Percentiles rank a stretch among this genome's conserved stretches.
These are phyloP conservation scores for Xylaria digitata DNA, from an alignment of 2,329 filamentous ascomycete genomes.

Conservation along the genomic window DNA sequence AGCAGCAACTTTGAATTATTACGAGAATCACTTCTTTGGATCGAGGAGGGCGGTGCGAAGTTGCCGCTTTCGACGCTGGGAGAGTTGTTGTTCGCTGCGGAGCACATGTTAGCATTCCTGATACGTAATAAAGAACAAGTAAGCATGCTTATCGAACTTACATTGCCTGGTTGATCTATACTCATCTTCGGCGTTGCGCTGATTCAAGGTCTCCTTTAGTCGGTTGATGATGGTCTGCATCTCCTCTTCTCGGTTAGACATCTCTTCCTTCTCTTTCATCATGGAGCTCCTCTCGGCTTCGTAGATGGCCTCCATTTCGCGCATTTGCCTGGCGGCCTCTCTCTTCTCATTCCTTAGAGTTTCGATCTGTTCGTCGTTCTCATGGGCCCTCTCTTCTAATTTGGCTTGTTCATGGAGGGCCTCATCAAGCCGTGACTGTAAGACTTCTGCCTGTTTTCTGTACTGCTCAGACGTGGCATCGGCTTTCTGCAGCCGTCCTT, in stretches of 20 bases:
- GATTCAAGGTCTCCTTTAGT: conserved; percentile 87
- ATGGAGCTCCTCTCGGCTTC: conserved; percentile 89
- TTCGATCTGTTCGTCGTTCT: conserved; percentile 86
- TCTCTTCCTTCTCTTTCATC: conserved; percentile 92
- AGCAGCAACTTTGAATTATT: conserved; percentile 90
- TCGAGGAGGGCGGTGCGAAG: conserved; percentile 86
- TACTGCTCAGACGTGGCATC: conserved; percentile 82
- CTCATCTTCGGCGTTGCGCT: conserved; percentile 71
- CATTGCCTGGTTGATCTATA: conserved; percentile 68
- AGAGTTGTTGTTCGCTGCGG: conserved; percentile 66
- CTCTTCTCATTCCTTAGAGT: conserved; percentile 84
- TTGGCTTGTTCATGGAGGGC: conserved; percentile 83
- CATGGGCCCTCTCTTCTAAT: conserved; percentile 88
- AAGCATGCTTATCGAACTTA: conserved; percentile 52
- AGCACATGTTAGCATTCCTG: conserved; percentile 38
- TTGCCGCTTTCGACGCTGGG: conserved; percentile 78
- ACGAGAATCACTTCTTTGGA: conserved; percentile 87
- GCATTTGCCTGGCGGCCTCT: conserved; percentile 82
- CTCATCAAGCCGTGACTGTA: conserved; percentile 89
- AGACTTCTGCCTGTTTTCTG: conserved; percentile 84
- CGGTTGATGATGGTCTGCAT: conserved; percentile 91
- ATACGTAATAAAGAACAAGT: not conserved
- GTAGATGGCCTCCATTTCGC: conserved; percentile 93
- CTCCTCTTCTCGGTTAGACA: conserved; percentile 85
- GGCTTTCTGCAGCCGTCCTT: conserved; percentile 82